A percentile compares a stretch with the other conserved stretches of the same genome.
Conservation (phyloP, 345 rosid genomes). For the Stellera chamaejasme region DNA sequence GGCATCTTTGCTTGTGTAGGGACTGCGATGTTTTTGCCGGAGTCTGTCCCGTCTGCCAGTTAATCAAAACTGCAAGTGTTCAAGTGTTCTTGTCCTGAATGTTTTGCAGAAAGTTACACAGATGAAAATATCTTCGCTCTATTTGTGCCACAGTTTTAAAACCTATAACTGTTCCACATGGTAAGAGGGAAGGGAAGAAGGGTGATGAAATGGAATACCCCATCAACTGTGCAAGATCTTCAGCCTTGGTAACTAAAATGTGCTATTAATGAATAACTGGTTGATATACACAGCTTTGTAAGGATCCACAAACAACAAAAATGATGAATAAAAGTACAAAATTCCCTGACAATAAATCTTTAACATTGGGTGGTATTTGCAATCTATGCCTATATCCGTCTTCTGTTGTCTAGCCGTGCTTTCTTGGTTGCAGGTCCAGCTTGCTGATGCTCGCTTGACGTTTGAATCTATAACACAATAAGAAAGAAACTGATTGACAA, state of each 20-base stretch:
- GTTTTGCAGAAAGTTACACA: slow-evolving; percentile 19
- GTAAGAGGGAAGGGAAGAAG: too few relatives aligned
- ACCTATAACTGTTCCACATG: too few relatives aligned
- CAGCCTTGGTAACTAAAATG: too few relatives aligned
- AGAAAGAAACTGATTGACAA: neutral
- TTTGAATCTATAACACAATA: slow-evolving; percentile 47
- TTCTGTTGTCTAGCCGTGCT: slow-evolving; percentile 52
- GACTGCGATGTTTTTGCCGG: slow-evolving; percentile 51
- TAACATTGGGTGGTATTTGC: too few relatives aligned
- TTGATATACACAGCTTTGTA: too few relatives aligned
- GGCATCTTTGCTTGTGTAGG: slow-evolving; percentile 82
- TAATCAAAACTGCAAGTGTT: slow-evolving; percentile 52
- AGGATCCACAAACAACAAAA: too few relatives aligned
- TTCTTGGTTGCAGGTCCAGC: slow-evolving; percentile 49
- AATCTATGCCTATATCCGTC: slow-evolving; percentile 44
- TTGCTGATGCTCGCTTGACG: slow-evolving; percentile 34
- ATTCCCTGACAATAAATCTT: too few relatives aligned
- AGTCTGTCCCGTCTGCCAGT: slow-evolving; percentile 76
- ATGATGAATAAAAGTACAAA: too few relatives aligned
- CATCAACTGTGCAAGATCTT: too few relatives aligned
- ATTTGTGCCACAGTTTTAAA: slow-evolving; percentile 6
- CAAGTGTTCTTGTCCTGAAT: slow-evolving; percentile 48
- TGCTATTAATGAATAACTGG: too few relatives aligned
- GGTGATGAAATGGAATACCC: too few relatives aligned
- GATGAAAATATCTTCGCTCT: slow-evolving; percentile 8